Percentiles rank a stretch among this genome's conserved stretches.
Evolutionary conservation across 2,329 filamentous ascomycete genomes (phyloP).

Genomic region (Trichothecium sympodiale): DNA sequence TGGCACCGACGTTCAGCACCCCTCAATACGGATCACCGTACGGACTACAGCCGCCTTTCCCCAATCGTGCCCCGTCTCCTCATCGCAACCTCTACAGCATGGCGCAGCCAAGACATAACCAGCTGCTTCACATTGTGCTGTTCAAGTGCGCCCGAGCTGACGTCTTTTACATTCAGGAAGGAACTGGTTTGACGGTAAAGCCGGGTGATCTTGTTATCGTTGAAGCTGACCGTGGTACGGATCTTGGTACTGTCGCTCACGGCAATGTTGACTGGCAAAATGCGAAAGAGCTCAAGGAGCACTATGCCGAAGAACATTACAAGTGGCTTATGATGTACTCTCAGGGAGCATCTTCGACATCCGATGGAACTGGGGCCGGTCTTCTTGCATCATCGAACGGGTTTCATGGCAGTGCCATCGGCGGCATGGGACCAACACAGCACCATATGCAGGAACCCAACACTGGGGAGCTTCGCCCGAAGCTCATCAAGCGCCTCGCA

Average conservation of each 20-base stretch:
- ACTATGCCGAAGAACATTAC: conserved; percentile 91
- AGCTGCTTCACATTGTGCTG: conserved; percentile 76
- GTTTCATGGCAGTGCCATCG: conserved; percentile 58
- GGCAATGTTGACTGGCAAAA: conserved; percentile 81
- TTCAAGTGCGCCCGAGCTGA: conserved; percentile 96
- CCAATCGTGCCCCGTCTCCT: conserved; percentile 45
- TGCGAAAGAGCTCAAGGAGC: conserved; percentile 80
- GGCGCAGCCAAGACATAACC: conserved; percentile 51
- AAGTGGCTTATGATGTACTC: conserved; percentile 99
- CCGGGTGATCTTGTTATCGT: conserved; percentile 93
- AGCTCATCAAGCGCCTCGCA: conserved; percentile 91
- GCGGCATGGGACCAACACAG: conserved; percentile 65
- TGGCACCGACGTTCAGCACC: conserved; percentile 18
- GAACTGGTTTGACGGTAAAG: conserved; percentile 82
- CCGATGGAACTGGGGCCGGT: conserved; percentile 48
- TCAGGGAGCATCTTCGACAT: conserved; percentile 55
- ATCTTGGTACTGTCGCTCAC: conserved; percentile 83
- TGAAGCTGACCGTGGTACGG: conserved; percentile 91
- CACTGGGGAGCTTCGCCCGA: conserved; percentile 75
- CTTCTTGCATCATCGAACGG: conserved; percentile 53
- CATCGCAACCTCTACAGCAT: conserved; percentile 52
- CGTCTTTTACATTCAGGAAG: conserved; percentile 94
- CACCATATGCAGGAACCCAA: conserved; percentile 63
- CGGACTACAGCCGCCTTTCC: conserved; percentile 30
- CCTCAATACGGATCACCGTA: conserved; percentile 35